phyloP scores from a whole-genome alignment of 257 asterid species.

The Solanum acaule region DNA sequence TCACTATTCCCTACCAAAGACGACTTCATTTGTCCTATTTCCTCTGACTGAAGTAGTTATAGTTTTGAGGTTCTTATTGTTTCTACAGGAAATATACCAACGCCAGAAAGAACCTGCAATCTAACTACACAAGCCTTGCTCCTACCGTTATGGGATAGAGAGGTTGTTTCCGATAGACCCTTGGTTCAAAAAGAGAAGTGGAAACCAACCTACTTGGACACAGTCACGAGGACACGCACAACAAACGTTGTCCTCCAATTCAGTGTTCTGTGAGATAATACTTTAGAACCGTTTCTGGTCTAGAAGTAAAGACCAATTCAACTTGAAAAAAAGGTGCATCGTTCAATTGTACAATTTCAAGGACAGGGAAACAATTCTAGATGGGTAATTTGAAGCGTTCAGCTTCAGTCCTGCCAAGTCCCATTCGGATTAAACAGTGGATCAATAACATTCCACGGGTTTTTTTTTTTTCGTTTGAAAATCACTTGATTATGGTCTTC shows the following conservation, averaged over 20 bases:
- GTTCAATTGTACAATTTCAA: conserved; percentile 33
- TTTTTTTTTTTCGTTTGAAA: not conserved
- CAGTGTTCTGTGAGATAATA: not conserved
- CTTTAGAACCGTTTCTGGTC: not conserved
- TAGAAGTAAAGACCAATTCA: not conserved
- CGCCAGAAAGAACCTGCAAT: not conserved
- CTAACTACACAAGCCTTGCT: not conserved
- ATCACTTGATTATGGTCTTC: not conserved
- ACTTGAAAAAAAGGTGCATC: not conserved
- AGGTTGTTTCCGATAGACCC: not conserved
- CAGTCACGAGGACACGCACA: not conserved
- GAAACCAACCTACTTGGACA: not conserved
- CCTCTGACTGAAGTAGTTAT: not conserved
- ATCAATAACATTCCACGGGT: not conserved
- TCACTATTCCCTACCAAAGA: not conserved
- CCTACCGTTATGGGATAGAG: not conserved
- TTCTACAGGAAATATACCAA: not conserved
- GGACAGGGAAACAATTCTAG: conserved; percentile 2
- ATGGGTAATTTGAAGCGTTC: not conserved
- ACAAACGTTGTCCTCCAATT: not conserved
- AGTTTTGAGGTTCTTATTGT: not conserved
- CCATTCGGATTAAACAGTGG: not conserved
- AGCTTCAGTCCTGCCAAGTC: not conserved
- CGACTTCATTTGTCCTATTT: not conserved
- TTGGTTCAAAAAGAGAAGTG: not conserved